These are phyloP conservation scores for Bruguiera sexangula DNA, from an alignment of 345 rosid genomes.

Conservation along the genomic window DNA sequence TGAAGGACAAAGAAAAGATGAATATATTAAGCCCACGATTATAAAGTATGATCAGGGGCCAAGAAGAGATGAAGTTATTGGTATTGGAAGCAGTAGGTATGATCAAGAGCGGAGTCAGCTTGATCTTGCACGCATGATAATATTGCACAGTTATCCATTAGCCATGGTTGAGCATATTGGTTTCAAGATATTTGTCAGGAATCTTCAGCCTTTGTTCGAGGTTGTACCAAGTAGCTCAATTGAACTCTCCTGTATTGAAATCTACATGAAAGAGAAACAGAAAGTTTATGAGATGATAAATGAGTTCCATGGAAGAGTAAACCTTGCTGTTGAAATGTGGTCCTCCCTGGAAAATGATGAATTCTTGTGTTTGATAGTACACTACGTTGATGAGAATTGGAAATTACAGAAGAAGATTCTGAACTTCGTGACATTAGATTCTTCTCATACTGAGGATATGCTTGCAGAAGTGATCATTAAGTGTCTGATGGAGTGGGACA, in stretches of 20 bases:
- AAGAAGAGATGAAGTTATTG: slow-evolving; percentile 64
- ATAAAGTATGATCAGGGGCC: slow-evolving; percentile 67
- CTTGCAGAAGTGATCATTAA: slow-evolving; percentile 75
- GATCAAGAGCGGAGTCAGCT: slow-evolving; percentile 70
- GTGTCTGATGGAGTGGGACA: slow-evolving; percentile 79
- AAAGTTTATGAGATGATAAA: slow-evolving; percentile 56
- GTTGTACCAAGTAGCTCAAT: slow-evolving; percentile 48
- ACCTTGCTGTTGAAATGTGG: slow-evolving; percentile 78
- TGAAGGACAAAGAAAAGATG: slow-evolving; percentile 73
- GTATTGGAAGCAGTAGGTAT: slow-evolving; percentile 63
- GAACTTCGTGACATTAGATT: slow-evolving; percentile 72
- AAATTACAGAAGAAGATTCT: slow-evolving; percentile 70
- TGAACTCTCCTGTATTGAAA: slow-evolving; percentile 69
- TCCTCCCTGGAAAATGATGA: slow-evolving; percentile 52
- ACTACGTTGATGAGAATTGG: slow-evolving; percentile 83
- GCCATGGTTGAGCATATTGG: slow-evolving; percentile 88
- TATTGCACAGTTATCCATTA: slow-evolving; percentile 75
- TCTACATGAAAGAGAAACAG: slow-evolving; percentile 75
- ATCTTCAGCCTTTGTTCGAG: slow-evolving; percentile 86
- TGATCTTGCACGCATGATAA: slow-evolving; percentile 93
- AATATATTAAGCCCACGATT: slow-evolving; percentile 47
- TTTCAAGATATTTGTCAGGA: slow-evolving; percentile 79
- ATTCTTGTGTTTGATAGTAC: slow-evolving; percentile 64
- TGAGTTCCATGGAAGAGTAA: slow-evolving; percentile 65
- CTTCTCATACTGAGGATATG: slow-evolving; percentile 78